Conservation (phyloP, 2,329 filamentous ascomycete genomes). For the Penicillium vulpinum region DNA sequence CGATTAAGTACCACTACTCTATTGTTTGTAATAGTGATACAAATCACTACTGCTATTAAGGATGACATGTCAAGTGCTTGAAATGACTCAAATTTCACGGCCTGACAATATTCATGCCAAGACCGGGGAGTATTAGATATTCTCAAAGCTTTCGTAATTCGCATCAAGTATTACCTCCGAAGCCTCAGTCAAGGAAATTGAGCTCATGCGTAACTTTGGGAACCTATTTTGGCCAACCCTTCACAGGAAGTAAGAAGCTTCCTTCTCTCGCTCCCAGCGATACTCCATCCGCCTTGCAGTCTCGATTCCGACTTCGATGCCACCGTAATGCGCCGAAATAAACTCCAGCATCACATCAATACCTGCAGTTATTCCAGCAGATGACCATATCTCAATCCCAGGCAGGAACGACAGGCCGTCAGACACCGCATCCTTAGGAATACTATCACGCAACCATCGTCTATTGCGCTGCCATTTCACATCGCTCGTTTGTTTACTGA, state of each 20-base stretch:
- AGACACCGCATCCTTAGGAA: neutral
- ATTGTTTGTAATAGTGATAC: neutral
- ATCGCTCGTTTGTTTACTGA: neutral
- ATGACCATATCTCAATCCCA: conserved; percentile 7
- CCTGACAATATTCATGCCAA: neutral
- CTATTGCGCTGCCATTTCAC: conserved; percentile 5
- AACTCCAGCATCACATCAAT: conserved; percentile 12
- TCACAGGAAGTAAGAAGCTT: conserved; percentile 9
- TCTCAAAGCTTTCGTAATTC: neutral
- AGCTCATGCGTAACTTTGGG: neutral
- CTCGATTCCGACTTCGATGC: conserved; percentile 1
- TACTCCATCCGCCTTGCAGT: conserved; percentile 9
- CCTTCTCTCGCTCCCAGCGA: conserved; percentile 7
- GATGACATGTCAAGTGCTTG: neutral
- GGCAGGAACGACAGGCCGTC: neutral
- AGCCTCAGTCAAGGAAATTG: neutral
- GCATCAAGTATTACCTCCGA: neutral
- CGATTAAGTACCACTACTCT: neutral
- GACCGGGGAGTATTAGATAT: neutral
- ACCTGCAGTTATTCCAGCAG: conserved; percentile 8
- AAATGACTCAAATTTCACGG: neutral
- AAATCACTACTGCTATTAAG: neutral
- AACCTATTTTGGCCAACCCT: neutral
- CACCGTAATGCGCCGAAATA: conserved; percentile 9
- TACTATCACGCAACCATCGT: conserved; percentile 5